phyloP scores from a whole-genome alignment of 768 basidiomycete genomes.

The Pisolithus microcarpus region DNA sequence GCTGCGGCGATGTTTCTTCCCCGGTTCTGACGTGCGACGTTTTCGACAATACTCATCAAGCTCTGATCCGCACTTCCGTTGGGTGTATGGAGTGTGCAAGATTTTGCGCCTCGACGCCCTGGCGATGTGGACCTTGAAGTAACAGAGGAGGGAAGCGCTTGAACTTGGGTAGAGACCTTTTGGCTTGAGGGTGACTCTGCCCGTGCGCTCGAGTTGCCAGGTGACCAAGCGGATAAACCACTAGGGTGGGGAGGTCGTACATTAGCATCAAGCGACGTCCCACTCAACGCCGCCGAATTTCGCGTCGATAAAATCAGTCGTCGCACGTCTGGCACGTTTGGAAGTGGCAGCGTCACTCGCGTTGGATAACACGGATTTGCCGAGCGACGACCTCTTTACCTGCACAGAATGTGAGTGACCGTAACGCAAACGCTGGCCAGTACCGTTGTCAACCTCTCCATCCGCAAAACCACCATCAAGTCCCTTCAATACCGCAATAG shows the following conservation, averaged over 20 bases:
- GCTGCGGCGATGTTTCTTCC: conserved; percentile 8
- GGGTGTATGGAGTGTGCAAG: neutral
- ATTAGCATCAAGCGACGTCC: neutral
- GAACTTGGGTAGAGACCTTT: neutral
- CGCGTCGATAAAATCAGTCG: conserved; percentile 3
- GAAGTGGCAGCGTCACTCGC: neutral
- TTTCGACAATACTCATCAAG: conserved; percentile 66
- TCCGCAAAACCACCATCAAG: conserved; percentile 23
- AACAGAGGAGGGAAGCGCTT: neutral
- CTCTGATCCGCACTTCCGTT: conserved; percentile 28
- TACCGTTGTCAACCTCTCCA: conserved; percentile 12
- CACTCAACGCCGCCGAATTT: neutral
- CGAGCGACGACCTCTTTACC: neutral
- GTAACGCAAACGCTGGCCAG: neutral
- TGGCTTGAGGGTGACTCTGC: neutral
- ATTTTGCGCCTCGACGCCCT: conserved; percentile 1
- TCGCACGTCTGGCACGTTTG: conserved; percentile 2
- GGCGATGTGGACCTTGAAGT: conserved; percentile 5
- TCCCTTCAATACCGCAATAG: conserved; percentile 22
- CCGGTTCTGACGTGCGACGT: conserved; percentile 40
- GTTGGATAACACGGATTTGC: neutral
- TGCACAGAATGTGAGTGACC: neutral
- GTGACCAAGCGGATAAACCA: neutral
- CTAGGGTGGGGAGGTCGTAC: neutral
- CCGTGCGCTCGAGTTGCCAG: neutral